Evolutionary conservation across 2,329 filamentous ascomycete species (phyloP).

Genomic region (Cryphonectria naterciae): DNA sequence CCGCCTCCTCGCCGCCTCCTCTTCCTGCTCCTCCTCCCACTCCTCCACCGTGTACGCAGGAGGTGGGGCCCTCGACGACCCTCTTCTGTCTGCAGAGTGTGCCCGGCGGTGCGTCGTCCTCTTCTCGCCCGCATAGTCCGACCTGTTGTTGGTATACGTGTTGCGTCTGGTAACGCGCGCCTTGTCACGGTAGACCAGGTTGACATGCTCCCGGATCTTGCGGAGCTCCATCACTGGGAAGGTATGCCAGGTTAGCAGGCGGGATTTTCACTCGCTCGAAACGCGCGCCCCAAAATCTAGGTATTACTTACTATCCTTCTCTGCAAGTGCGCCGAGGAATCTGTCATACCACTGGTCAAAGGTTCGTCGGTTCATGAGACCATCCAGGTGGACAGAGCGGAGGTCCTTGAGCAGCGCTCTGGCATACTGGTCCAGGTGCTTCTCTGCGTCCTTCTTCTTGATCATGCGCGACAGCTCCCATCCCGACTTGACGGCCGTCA

Average conservation of each 20-base stretch:
- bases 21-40: slow-evolving; percentile 22
- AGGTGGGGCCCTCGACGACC: neutral
- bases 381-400: slow-evolving; percentile 29
- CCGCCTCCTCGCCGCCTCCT: neutral
- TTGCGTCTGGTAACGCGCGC: slow-evolving; percentile 22
- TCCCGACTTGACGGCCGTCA: slow-evolving; percentile 37
- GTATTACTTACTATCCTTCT: slow-evolving; percentile 35
- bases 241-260: neutral
- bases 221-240: slow-evolving; percentile 24
- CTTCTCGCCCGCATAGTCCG: slow-evolving; percentile 20
- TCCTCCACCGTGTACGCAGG: slow-evolving; percentile 19
- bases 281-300: no score
- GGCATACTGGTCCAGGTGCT: slow-evolving; percentile 27
- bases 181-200: slow-evolving; percentile 25
- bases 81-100: slow-evolving; percentile 23
- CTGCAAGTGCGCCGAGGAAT: slow-evolving; percentile 35
- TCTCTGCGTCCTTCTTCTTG: slow-evolving; percentile 34
- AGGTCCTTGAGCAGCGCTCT: slow-evolving; percentile 26
- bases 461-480: slow-evolving; percentile 38
- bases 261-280: neutral
- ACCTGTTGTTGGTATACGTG: slow-evolving; percentile 20
- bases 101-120: slow-evolving; percentile 19
- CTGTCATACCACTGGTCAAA: slow-evolving; percentile 37
- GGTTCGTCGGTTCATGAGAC: slow-evolving; percentile 32
- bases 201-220: slow-evolving; percentile 27